A percentile compares a stretch with the other conserved stretches of the same genome.
Evolutionary conservation across 1,284 basidiomycete species (phyloP).

Genomic region (Boletus semigastroideus): DNA sequence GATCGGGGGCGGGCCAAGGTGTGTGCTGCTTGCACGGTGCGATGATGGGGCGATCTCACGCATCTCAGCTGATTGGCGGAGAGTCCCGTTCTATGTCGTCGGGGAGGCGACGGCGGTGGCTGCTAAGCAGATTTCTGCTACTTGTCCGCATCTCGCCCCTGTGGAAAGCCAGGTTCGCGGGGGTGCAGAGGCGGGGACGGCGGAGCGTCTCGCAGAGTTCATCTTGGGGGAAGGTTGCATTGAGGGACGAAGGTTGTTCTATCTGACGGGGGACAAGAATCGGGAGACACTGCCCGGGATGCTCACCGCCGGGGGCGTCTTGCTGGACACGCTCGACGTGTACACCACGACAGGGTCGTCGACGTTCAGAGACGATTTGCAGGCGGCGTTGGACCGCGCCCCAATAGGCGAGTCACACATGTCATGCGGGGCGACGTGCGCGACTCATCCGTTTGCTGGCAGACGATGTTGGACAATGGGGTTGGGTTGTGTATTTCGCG

Average conservation of each 20-base stretch:
- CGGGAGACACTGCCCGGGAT: conserved; percentile 61
- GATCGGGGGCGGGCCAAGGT: conserved; percentile 11
- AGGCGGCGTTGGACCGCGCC: conserved; percentile 32
- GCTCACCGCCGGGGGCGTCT: conserved; percentile 46
- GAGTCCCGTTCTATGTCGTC: conserved; percentile 72
- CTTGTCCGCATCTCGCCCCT: conserved; percentile 33
- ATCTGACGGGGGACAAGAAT: conserved; percentile 82
- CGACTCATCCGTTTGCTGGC: neutral
- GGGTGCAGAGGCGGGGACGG: conserved; percentile 52
- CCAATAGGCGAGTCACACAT: conserved; percentile 27
- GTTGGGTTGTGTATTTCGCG: conserved; percentile 74
- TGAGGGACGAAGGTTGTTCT: conserved; percentile 47
- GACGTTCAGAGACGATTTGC: conserved; percentile 49
- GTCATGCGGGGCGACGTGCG: too few relatives aligned
- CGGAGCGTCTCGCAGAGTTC: conserved; percentile 62
- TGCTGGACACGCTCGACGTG: conserved; percentile 54
- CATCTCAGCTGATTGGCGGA: conserved; percentile 44
- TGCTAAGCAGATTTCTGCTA: conserved; percentile 39
- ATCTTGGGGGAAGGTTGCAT: conserved; percentile 51
- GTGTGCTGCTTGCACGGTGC: neutral
- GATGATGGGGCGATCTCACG: neutral
- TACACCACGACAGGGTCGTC: conserved; percentile 63
- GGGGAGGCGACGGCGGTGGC: conserved; percentile 60
- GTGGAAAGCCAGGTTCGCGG: conserved; percentile 23
- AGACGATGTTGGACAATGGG: conserved; percentile 36